These are phyloP conservation scores for Kwoniella bestiolae DNA, from an alignment of 768 basidiomycete genomes.

Conservation along the genomic window DNA sequence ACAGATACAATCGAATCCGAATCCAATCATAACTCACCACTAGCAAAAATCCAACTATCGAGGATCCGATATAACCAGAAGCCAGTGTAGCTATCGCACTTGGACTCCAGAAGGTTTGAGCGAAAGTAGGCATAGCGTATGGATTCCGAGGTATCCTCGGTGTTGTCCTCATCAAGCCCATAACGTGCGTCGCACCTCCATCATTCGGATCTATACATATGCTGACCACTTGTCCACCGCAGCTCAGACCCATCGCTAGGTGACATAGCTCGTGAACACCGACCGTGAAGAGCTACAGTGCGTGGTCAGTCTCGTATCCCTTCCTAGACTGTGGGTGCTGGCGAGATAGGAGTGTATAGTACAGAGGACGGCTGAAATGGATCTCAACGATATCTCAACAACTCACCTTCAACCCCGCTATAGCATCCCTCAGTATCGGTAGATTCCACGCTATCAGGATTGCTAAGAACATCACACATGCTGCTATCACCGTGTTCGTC, in stretches of 20 bases:
- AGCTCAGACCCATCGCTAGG: conserved; percentile 49
- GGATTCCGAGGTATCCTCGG: conserved; percentile 47
- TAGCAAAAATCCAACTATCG: conserved; percentile 52
- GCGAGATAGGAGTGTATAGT: no score
- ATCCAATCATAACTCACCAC: conserved; percentile 42
- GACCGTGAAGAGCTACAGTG: conserved; percentile 48
- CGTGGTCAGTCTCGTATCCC: neutral
- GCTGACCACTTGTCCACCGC: conserved; percentile 54
- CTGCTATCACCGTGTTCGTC: conserved; percentile 54
- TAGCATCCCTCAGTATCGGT: conserved; percentile 52
- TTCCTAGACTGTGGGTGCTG: no score
- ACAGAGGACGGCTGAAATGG: no score
- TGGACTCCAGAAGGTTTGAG: conserved; percentile 52
- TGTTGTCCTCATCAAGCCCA: conserved; percentile 45
- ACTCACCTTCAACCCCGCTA: conserved; percentile 54
- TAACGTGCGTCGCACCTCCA: conserved; percentile 50
- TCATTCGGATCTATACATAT: conserved; percentile 55
- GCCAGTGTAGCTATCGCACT: conserved; percentile 50
- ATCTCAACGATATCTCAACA: no score
- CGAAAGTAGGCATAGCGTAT: conserved; percentile 50
- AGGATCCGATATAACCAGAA: conserved; percentile 53
- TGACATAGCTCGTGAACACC: conserved; percentile 54
- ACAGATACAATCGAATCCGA: neutral
- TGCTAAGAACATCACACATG: conserved; percentile 52
- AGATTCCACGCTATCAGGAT: conserved; percentile 55